Percentiles rank a stretch among this genome's conserved stretches.
These are phyloP conservation scores for Peziza echinospora DNA, from an alignment of 495 filamentous ascomycete species.

Conservation along the genomic window DNA sequence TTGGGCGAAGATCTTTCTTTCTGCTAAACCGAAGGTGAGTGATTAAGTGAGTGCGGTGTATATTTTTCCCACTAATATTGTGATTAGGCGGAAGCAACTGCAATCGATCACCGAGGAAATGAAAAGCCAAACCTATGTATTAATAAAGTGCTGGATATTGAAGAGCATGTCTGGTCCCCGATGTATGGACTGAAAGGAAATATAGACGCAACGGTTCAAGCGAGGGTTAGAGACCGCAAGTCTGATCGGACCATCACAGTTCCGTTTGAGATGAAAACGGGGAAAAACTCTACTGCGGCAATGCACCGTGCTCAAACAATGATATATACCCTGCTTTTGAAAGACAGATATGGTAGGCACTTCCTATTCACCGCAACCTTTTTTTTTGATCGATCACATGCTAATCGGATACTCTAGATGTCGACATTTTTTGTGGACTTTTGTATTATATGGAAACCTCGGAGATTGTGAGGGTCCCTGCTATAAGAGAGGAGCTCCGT, in stretches of 20 bases:
- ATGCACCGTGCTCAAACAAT: constrained; percentile 82
- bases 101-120: constrained; percentile 53
- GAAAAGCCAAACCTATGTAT: constrained; percentile 55
- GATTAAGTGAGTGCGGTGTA: neutral
- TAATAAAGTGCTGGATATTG: constrained; percentile 83
- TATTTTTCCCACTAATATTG: constrained; percentile 10
- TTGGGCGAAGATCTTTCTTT: constrained; percentile 70
- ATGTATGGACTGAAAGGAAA: constrained; percentile 95
- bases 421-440: constrained; percentile 70
- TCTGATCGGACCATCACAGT: constrained; percentile 50
- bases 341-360: constrained; percentile 61
- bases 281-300: constrained; percentile 48
- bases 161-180: constrained; percentile 94
- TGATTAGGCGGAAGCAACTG: constrained; percentile 40
- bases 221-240: constrained; percentile 48
- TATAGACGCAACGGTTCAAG: constrained; percentile 91
- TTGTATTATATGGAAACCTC: constrained; percentile 87
- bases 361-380: no score
- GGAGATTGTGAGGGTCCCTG: constrained; percentile 61
- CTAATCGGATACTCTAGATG: no score
- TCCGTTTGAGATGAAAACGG: constrained; percentile 88
- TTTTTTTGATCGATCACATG: no score
- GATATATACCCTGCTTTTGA: constrained; percentile 77
- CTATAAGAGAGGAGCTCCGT: constrained; percentile 61
- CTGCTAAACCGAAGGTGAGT: constrained; percentile 44